phyloP scores from a whole-genome alignment of 352 stramenopile species.

The Bremia lactucae region DNA sequence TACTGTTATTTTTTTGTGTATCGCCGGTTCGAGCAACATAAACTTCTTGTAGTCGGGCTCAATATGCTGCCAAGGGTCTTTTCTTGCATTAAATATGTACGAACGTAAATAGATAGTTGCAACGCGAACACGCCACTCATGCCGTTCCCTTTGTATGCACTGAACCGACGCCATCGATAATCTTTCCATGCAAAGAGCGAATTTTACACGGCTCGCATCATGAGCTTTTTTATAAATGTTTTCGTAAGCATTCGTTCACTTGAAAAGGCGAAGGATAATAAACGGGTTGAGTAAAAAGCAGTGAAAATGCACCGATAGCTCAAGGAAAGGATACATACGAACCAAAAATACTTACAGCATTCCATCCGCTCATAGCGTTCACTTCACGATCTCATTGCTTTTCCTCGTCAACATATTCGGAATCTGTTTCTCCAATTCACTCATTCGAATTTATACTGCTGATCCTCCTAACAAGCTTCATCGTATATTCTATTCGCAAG shows the following conservation, averaged over 20 bases:
- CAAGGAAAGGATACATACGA: no score
- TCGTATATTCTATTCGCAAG: constrained; percentile 48
- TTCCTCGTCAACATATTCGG: constrained; percentile 63
- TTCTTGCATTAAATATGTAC: constrained; percentile 67
- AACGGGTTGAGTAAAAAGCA: no score
- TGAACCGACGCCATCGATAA: constrained; percentile 84
- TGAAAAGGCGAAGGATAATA: no score
- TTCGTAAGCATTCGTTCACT: no score
- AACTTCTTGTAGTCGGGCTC: constrained; percentile 83
- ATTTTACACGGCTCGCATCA: no score
- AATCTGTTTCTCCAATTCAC: constrained; percentile 63
- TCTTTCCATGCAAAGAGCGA: constrained; percentile 75
- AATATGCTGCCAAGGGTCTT: constrained; percentile 84
- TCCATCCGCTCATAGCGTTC: no score
- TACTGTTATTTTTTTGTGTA: constrained; percentile 85
- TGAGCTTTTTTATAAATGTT: no score
- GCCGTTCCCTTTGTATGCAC: constrained; percentile 86
- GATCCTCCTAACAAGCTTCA: no score
- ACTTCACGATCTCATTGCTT: constrained; percentile 57
- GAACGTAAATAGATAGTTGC: no score
- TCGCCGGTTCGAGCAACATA: constrained; percentile 89
- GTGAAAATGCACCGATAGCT: no score
- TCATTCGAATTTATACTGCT: constrained; percentile 80
- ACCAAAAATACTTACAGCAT: no score
- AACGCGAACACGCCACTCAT: no score